Conservation (phyloP, 148 eudicot species). For the Rhododendron molle region DNA sequence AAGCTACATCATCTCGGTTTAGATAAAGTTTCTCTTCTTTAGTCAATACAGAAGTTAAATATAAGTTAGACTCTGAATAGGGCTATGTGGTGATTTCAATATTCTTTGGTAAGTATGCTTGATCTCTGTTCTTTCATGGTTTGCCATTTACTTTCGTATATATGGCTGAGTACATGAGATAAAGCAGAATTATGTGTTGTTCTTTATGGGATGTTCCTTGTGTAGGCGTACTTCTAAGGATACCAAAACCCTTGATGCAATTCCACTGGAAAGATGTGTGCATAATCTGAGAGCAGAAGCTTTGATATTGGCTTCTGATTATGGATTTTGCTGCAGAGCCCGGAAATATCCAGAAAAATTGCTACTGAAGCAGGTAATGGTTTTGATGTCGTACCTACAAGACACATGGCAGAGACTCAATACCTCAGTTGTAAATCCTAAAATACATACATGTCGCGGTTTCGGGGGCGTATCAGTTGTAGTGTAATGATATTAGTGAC, state of each 20-base stretch:
- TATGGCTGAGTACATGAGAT: not conserved
- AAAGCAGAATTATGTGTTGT: not conserved
- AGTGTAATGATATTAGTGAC: no score
- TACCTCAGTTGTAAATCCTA: not conserved
- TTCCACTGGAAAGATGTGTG: not conserved
- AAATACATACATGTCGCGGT: not conserved
- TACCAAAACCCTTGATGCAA: not conserved
- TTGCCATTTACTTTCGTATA: not conserved
- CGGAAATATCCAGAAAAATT: not conserved
- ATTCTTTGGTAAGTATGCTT: constrained; percentile 5
- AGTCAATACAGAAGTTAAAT: not conserved
- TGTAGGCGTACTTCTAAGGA: not conserved
- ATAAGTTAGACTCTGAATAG: not conserved
- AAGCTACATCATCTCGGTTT: constrained; percentile 44
- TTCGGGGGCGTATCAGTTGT: no score
- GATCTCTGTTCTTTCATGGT: not conserved
- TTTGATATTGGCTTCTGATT: not conserved
- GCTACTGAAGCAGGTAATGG: not conserved
- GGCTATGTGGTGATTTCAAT: not conserved
- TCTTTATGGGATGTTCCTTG: not conserved
- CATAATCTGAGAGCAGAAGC: not conserved
- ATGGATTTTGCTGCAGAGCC: not conserved
- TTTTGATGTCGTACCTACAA: not conserved
- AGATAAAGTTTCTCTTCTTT: constrained; percentile 17
- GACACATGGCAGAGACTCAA: not conserved